Conservation (phyloP, 2,329 filamentous ascomycete species). For the Ascosphaera aggregata region DNA sequence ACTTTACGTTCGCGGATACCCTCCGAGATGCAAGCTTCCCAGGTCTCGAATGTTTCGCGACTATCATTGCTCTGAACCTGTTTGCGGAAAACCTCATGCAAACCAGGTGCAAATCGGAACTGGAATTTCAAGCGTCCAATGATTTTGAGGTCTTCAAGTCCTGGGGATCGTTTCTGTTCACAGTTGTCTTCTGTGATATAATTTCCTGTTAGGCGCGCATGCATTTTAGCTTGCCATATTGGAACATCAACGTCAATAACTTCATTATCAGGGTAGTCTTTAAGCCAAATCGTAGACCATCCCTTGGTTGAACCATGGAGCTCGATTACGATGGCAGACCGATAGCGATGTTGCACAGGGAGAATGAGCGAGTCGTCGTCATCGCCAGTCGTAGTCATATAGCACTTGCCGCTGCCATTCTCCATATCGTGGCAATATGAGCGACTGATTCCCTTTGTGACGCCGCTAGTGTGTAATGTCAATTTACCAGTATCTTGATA, state of each 20-base stretch:
- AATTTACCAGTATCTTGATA: constrained; percentile 45
- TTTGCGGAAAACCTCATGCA: constrained; percentile 59
- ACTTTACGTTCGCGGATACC: constrained; percentile 56
- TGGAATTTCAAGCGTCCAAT: constrained; percentile 62
- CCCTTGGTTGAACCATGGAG: constrained; percentile 51
- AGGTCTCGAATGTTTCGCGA: constrained; percentile 81
- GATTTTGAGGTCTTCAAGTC: constrained; percentile 52
- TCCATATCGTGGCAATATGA: constrained; percentile 35
- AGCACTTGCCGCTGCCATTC: constrained; percentile 36
- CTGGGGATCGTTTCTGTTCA: constrained; percentile 35
- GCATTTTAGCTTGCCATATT: constrained; percentile 63
- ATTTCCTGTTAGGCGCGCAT: constrained; percentile 62
- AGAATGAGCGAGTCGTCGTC: constrained; percentile 40
- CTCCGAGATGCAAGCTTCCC: constrained; percentile 78
- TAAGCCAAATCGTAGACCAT: constrained; percentile 66
- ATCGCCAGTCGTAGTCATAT: constrained; percentile 29
- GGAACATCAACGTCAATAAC: constrained; percentile 62
- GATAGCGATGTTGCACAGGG: constrained; percentile 75
- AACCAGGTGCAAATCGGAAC: constrained; percentile 70
- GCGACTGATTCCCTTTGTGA: constrained; percentile 44
- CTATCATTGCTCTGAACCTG: constrained; percentile 76
- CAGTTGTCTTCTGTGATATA: constrained; percentile 69
- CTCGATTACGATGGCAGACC: constrained; percentile 75
- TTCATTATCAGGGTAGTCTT: constrained; percentile 62
- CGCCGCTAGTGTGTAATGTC: constrained; percentile 63